Percentiles rank a stretch among this genome's conserved stretches.
phyloP scores from a whole-genome alignment of 1,139 yeast species.

The Candida sojae region DNA sequence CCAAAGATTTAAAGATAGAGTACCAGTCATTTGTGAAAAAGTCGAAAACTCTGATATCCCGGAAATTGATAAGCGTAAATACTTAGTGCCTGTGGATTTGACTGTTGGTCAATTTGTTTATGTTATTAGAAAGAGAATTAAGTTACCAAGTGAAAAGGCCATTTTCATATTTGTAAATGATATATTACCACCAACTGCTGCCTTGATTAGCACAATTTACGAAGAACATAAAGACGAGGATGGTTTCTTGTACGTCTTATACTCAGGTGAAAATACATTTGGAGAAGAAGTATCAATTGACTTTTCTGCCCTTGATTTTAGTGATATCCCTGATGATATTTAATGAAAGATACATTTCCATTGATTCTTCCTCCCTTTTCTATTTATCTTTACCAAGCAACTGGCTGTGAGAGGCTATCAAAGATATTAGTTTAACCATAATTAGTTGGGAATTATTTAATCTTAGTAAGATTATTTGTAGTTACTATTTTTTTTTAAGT shows the following conservation, averaged over 20 bases:
- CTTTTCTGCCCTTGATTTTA: slow-evolving; percentile 15
- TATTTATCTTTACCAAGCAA: not conserved
- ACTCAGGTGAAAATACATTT: slow-evolving; percentile 85
- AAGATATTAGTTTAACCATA: too few species aligned
- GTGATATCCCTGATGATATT: slow-evolving; percentile 3
- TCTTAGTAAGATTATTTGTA: too few species aligned
- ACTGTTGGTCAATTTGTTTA: slow-evolving; percentile 98
- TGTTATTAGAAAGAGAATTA: slow-evolving; percentile 93
- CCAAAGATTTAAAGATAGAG: slow-evolving; percentile 86
- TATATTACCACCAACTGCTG: slow-evolving; percentile 96
- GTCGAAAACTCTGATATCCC: slow-evolving; percentile 97
- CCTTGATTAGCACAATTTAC: slow-evolving; percentile 90
- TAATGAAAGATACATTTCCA: not conserved
- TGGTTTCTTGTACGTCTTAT: slow-evolving; percentile 92
- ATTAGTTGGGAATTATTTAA: too few species aligned
- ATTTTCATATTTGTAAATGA: slow-evolving; percentile 95
- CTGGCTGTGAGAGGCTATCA: too few species aligned
- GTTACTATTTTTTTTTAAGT: too few species aligned
- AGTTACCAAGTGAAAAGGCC: slow-evolving; percentile 96
- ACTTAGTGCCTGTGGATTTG: slow-evolving; percentile 92
- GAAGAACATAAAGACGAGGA: slow-evolving; percentile 98
- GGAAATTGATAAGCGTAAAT: slow-evolving; percentile 94
- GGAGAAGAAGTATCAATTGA: slow-evolving; percentile 46
- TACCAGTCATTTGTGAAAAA: slow-evolving; percentile 96
- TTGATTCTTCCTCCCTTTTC: not conserved